Evolutionary conservation across 192 early-diverging fungal genomes (phyloP), one percentile per base, ranked within the genome.

Genomic region (Entomortierella beljakovae): DNA sequence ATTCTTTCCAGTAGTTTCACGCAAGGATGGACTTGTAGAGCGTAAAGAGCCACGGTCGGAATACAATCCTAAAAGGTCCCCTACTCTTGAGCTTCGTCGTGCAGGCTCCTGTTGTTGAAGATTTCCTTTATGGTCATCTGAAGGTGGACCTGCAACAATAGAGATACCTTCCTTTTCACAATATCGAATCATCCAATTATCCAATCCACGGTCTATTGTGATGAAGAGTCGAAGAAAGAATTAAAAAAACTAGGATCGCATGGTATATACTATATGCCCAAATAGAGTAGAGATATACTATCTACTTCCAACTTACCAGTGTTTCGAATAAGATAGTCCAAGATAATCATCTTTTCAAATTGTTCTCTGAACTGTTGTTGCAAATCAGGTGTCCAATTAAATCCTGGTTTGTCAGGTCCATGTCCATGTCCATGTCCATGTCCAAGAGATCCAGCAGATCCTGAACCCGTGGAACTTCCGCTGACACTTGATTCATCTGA

Each of bases 271-370:
- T 43, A 18, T 18, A 43, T 18, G 10, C 8, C 42, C 10, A 8
- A 43, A 11, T 43, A 43, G 42, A 8, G 42, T 18, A 8, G n/a
- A 2, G 58, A 57, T 32, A 35, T 55, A 83, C 68, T 86, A 79
- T 52, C 20, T 23, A 43, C 42, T 18, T 13, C 46, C 71, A 69
- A 22, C 71, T 57, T 90, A 86, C 94, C 94, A 28, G 95, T 97
- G 62, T 97, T 96, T 26, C 96, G 88, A 48, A 97, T 95, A 56
- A 97, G 83, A 82, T 95, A 97, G 64, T 97, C 96, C 25, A 97
- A 81, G 29, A 96, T 85, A 26, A 93, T 88, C 61, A 96, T 85
- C 59, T 90, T 86, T 81, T 96, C 95, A 82, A 97, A 94, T 56
- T 91, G 80, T 38, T 82, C 77, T 48, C 80, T 73, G 61, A 92